Conservation (phyloP, 495 filamentous ascomycete genomes). For the Podospora bellae-mahoneyi region DNA sequence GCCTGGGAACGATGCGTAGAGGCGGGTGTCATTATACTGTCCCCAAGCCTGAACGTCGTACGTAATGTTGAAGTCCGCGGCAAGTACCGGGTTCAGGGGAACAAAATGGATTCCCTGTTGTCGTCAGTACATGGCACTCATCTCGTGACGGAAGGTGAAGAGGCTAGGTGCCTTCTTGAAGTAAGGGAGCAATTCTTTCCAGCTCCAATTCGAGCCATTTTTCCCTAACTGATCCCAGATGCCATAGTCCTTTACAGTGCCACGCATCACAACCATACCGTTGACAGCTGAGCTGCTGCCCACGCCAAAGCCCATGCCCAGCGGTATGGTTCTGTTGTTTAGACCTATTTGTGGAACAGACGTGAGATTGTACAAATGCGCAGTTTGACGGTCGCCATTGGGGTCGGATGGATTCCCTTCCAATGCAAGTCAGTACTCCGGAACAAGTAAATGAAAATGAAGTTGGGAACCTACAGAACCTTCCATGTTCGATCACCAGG, state of each 20-base stretch:
- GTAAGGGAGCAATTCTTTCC: conserved; percentile 46
- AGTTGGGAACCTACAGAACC: neutral
- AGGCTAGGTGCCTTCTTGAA: conserved; percentile 30
- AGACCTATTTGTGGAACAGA: conserved; percentile 39
- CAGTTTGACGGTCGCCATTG: neutral
- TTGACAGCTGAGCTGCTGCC: conserved; percentile 51
- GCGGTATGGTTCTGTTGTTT: conserved; percentile 31
- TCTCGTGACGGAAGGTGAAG: too few species aligned
- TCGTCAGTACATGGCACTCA: too few species aligned
- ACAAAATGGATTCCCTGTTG: neutral
- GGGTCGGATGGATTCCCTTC: neutral
- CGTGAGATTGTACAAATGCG: conserved; percentile 33
- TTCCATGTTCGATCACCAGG: conserved; percentile 17
- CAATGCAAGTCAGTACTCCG: conserved; percentile 28
- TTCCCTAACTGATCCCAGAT: conserved; percentile 42
- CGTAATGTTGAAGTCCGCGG: neutral
- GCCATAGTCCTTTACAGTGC: conserved; percentile 43
- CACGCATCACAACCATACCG: conserved; percentile 43
- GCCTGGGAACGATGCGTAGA: conserved; percentile 3
- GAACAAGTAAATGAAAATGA: too few species aligned
- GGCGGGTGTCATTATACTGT: neutral
- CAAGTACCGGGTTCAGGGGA: neutral
- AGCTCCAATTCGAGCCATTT: conserved; percentile 37
- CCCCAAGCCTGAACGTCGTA: neutral
- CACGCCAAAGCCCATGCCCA: conserved; percentile 37